Conservation (phyloP, 768 basidiomycete genomes). For the Podaxis carcinomalis region DNA sequence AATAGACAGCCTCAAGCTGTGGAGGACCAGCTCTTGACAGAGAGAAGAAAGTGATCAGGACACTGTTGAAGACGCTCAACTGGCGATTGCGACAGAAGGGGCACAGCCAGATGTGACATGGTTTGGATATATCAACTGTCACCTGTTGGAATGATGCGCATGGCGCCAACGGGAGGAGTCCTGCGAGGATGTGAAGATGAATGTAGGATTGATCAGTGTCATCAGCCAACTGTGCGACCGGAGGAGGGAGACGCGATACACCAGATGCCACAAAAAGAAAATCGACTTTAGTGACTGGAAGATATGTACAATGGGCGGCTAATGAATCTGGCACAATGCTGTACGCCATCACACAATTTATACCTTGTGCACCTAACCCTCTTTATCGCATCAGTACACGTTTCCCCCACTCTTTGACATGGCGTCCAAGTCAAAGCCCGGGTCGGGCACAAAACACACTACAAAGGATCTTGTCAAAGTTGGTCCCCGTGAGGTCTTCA, state of each 20-base stretch:
- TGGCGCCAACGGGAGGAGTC: neutral
- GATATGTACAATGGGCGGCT: too few relatives aligned
- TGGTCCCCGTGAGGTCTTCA: slow-evolving; percentile 14
- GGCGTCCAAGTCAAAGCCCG: slow-evolving; percentile 20
- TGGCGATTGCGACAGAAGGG: neutral
- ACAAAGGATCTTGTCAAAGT: slow-evolving; percentile 11
- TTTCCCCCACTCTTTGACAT: slow-evolving; percentile 11
- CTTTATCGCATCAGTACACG: neutral
- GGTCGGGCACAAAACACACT: neutral
- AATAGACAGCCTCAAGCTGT: slow-evolving; percentile 8
- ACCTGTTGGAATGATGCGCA: neutral
- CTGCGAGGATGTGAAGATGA: neutral
- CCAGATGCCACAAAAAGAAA: too few relatives aligned
- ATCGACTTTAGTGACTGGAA: too few relatives aligned
- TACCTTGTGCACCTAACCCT: neutral
- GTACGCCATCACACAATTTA: neutral
- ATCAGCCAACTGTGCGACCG: too few relatives aligned
- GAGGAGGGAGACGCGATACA: too few relatives aligned
- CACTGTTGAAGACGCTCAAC: neutral
- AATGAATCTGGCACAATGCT: too few relatives aligned
- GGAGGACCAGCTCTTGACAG: slow-evolving; percentile 9
- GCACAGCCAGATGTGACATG: neutral
- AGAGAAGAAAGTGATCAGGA: neutral
- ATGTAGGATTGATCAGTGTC: too few relatives aligned
- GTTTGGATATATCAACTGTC: neutral